Base-by-base conservation (phyloP, 495 filamentous ascomycete species). In the Pyrenopolyporus hunteri region DNA sequence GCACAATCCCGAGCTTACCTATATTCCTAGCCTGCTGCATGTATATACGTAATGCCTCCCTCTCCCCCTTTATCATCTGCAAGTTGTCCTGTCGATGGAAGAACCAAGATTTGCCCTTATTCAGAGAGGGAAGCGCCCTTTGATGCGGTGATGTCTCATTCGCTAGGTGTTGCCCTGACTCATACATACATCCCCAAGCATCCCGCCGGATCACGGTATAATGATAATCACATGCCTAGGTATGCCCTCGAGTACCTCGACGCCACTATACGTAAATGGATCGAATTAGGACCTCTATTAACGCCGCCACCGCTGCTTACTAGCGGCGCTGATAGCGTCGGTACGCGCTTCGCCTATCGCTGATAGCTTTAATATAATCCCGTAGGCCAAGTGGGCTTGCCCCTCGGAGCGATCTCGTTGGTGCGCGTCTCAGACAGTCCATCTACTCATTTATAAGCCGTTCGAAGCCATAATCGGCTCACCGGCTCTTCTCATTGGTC, bases 1-100 rank as follows among this genome's bases (percentile, higher is more conserved):
- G 69, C 64, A 14, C 66, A 71, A 67, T 74, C 68, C 35, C 49
- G 59, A n/a, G n/a, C n/a, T n/a, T n/a, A n/a, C 65, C 69, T 59
- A 71, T 70, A 52, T 67, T 71, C 37, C 57, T 68, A 71, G 65
- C 45, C 29, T 26, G n/a, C 11, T 11, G 22, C 10, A 39, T 17
- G 40, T 22, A 26, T n/a, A 44, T 17, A 16, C 28, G 16, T 2
- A 23, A n/a, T n/a, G n/a, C n/a, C 8, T 11, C 13, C 13, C 37
- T 22, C 17, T 42, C 29, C 28, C 43, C 44, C 13, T 19, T 26
- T 54, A 64, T 52, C 33, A 57, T 47, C 53, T 48, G 53, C 47
- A 53, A 31, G 19, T 16, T 13, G 36, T 33, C 39, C 33, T 61
- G 46, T 47, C 46, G 13, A 54, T 36, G 31, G 10, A 11, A n/a